Evolutionary conservation across 495 filamentous ascomycete species (phyloP).

Genomic region (Corynascus novoguineensis): DNA sequence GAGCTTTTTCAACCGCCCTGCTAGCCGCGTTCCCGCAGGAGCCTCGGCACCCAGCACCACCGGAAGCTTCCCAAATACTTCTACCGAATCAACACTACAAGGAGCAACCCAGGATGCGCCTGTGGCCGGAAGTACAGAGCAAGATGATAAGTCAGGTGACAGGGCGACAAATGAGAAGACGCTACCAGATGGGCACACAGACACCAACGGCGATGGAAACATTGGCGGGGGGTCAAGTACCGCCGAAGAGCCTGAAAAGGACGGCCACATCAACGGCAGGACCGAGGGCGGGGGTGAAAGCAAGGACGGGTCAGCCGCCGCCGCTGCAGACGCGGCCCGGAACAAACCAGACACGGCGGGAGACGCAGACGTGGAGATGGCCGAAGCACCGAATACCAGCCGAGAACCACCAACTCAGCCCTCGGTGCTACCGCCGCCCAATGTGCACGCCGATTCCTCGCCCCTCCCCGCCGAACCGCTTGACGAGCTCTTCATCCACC

Average conservation of each 20-base stretch:
- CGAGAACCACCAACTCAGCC: not conserved
- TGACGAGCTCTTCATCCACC: slow-evolving; percentile 61
- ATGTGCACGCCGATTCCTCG: not conserved
- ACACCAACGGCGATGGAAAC: slow-evolving; percentile 8
- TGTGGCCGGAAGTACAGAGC: not conserved
- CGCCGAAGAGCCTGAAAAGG: not conserved
- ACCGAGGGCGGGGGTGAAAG: not conserved
- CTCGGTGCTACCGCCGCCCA: not conserved
- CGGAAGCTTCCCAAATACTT: not conserved
- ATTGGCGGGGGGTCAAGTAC: not conserved
- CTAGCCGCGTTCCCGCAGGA: slow-evolving; percentile 2
- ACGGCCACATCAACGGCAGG: slow-evolving; percentile 15
- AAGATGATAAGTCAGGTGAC: slow-evolving; percentile 12
- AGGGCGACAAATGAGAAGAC: slow-evolving; percentile 19
- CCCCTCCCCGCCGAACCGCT: slow-evolving; percentile 24
- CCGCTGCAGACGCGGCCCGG: not conserved
- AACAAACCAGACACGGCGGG: slow-evolving; percentile 30
- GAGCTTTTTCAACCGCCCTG: slow-evolving; percentile 21
- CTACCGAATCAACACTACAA: not conserved
- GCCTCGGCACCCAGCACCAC: not conserved
- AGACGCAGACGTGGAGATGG: slow-evolving; percentile 44
- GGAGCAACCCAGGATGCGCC: not conserved
- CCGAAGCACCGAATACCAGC: slow-evolving; percentile 25
- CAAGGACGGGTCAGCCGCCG: not conserved
- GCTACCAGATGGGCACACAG: slow-evolving; percentile 1